phyloP scores from a whole-genome alignment of 192 early-diverging fungal genomes.

The Umbelopsis isabellina region DNA sequence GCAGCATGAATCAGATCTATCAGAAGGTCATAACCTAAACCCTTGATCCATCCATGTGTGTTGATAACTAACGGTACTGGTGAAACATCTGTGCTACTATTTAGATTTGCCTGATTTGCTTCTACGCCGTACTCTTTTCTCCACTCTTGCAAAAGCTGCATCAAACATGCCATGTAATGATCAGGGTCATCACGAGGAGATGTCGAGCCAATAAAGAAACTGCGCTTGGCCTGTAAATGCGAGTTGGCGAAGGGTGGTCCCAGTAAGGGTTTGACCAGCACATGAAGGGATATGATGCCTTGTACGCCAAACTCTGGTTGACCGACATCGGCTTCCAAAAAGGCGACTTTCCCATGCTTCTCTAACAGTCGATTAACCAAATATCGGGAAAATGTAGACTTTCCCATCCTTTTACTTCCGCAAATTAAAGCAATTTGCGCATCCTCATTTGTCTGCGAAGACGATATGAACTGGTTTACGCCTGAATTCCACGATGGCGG shows the following conservation, averaged over 20 bases:
- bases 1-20: constrained; percentile 63
- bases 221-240: constrained; percentile 59
- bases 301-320: constrained; percentile 87
- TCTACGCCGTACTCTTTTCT: constrained; percentile 39
- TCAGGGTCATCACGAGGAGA: constrained; percentile 83
- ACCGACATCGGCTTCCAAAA: constrained; percentile 91
- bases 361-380: constrained; percentile 74
- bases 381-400: constrained; percentile 85
- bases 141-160: constrained; percentile 64
- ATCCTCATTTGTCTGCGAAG: constrained; percentile 22
- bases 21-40: constrained; percentile 84
- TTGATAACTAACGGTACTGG: constrained; percentile 89
- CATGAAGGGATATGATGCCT: constrained; percentile 80
- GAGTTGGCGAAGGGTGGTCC: constrained; percentile 86
- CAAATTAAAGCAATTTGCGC: constrained; percentile 64
- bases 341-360: constrained; percentile 75
- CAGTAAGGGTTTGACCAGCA: constrained; percentile 70
- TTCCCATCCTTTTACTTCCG: constrained; percentile 84
- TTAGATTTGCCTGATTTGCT: constrained; percentile 13
- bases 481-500: constrained; percentile 45
- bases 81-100: constrained; percentile 26
- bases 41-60: constrained; percentile 94
- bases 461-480: constrained; percentile 5
- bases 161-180: constrained; percentile 72
- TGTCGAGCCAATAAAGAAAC: constrained; percentile 75